Conservation (phyloP, 768 basidiomycete genomes). For the Mycena polygramma region DNA sequence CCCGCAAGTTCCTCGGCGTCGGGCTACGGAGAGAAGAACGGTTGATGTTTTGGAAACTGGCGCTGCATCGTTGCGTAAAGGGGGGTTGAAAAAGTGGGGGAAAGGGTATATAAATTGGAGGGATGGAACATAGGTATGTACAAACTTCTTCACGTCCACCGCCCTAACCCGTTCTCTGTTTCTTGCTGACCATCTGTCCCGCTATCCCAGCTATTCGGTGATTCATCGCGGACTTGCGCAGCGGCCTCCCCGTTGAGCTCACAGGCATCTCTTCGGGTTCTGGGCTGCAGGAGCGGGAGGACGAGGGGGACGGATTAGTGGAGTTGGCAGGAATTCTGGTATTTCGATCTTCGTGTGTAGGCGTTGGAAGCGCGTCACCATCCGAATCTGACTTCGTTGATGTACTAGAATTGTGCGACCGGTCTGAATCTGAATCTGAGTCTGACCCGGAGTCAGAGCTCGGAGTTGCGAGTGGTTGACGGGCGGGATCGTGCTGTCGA, state of each 20-base stretch:
- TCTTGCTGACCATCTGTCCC: background rate
- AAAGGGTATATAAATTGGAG: conserved; percentile 11
- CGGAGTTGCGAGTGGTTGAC: background rate
- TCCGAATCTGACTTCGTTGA: no score
- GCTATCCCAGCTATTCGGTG: conserved; percentile 8
- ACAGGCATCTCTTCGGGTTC: no score
- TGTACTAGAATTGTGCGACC: no score
- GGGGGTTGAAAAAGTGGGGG: background rate
- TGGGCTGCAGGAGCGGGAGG: no score
- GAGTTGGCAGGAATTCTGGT: no score
- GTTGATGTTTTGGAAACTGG: background rate
- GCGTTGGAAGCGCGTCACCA: no score
- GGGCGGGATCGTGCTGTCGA: background rate
- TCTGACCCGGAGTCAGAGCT: background rate
- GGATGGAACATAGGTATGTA: no score
- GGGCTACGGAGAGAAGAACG: background rate
- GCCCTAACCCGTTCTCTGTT: background rate
- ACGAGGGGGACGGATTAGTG: no score
- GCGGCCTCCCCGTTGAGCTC: background rate
- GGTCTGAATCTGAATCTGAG: background rate
- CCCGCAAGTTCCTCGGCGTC: background rate
- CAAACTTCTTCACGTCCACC: no score
- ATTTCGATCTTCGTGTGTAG: no score
- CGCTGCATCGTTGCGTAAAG: background rate
- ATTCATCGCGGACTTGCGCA: background rate